A percentile compares a stretch with the other conserved stretches of the same genome.
phyloP scores from a whole-genome alignment of 2,329 filamentous ascomycete genomes.

The Allantophomopsis lycopodina region DNA sequence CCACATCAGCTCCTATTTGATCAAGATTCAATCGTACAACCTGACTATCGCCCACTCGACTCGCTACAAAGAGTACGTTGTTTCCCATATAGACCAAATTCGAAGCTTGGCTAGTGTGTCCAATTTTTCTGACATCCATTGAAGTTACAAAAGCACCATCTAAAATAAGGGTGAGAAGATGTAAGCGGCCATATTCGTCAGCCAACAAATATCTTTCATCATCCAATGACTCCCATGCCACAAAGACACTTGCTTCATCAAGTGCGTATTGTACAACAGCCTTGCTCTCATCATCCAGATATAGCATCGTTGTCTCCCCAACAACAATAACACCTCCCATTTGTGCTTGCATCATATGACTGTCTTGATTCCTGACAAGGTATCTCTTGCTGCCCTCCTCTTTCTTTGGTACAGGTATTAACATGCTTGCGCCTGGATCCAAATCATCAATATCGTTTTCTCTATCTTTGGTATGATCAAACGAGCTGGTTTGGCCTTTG shows the following conservation, averaged over 20 bases:
- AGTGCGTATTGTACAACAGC: constrained; percentile 51
- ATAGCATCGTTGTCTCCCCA: constrained; percentile 70
- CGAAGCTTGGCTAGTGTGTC: constrained; percentile 59
- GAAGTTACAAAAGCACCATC: constrained; percentile 52
- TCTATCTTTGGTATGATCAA: constrained; percentile 39
- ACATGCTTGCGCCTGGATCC: constrained; percentile 41
- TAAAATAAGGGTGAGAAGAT: constrained; percentile 68
- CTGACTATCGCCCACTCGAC: constrained; percentile 86
- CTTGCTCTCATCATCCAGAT: constrained; percentile 68
- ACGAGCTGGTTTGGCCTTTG: constrained; percentile 35
- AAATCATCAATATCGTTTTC: constrained; percentile 37
- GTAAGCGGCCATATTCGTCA: constrained; percentile 80
- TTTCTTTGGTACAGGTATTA: constrained; percentile 47
- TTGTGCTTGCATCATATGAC: constrained; percentile 32
- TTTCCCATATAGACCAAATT: constrained; percentile 65
- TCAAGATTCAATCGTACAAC: constrained; percentile 51
- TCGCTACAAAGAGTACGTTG: constrained; percentile 71
- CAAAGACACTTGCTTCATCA: constrained; percentile 68
- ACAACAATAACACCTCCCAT: constrained; percentile 60
- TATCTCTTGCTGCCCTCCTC: constrained; percentile 45
- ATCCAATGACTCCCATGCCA: constrained; percentile 83
- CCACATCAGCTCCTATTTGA: constrained; percentile 24
- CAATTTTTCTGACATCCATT: constrained; percentile 56
- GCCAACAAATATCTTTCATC: constrained; percentile 73
- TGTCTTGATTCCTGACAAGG: constrained; percentile 38